phyloP scores from a whole-genome alignment of 1,284 basidiomycete genomes.

The Macrocystidia cucumis region DNA sequence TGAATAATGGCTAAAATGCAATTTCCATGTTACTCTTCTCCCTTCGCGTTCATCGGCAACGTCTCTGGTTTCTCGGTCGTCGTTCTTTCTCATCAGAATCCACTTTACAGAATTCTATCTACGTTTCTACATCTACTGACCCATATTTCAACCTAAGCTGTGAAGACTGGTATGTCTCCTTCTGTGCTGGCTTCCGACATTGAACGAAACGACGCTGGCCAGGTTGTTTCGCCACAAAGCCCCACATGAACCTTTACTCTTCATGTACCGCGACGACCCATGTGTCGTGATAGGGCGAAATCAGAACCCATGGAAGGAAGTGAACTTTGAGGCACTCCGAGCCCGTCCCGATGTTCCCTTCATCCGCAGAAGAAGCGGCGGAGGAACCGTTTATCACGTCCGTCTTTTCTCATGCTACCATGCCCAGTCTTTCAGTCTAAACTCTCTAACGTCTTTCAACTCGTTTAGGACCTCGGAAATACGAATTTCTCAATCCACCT shows the following conservation, averaged over 20 bases:
- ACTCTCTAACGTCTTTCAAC: constrained; percentile 1
- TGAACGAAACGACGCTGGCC: not conserved
- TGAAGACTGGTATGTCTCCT: constrained; percentile 76
- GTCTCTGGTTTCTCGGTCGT: not conserved
- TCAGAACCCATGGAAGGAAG: constrained; percentile 98
- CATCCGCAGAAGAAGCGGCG: constrained; percentile 85
- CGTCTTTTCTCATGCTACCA: constrained; percentile 19
- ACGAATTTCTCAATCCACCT: constrained; percentile 96
- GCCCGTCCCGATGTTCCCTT: constrained; percentile 53
- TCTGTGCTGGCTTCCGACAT: not conserved
- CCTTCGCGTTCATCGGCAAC: not conserved
- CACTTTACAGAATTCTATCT: constrained; percentile 47
- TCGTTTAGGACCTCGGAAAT: constrained; percentile 84
- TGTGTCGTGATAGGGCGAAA: constrained; percentile 95
- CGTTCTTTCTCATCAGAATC: not conserved
- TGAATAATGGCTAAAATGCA: too few species aligned
- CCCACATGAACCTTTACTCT: constrained; percentile 62
- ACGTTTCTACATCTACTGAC: constrained; percentile 77
- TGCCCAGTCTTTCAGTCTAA: constrained; percentile 2
- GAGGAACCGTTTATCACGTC: constrained; percentile 98
- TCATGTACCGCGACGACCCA: constrained; percentile 85
- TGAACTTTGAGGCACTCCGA: constrained; percentile 45
- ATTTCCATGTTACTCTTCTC: not conserved
- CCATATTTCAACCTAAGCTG: constrained; percentile 93
- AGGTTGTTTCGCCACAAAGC: constrained; percentile 84